These are phyloP conservation scores for Citrus maxima DNA, from an alignment of 345 rosid species.

Conservation along the genomic window DNA sequence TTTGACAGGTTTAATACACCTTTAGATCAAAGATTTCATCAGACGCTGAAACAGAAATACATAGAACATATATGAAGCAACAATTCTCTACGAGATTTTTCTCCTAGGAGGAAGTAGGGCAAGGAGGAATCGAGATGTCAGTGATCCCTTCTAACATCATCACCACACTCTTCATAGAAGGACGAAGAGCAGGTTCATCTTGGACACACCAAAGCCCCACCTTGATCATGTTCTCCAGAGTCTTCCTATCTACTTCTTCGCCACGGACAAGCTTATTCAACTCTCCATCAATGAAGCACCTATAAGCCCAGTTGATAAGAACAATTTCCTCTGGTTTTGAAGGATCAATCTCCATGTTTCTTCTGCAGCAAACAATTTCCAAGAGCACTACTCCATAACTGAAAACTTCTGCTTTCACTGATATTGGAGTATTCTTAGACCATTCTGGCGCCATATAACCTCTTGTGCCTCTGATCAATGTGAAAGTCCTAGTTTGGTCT, in stretches of 20 bases:
- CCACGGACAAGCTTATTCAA: neutral
- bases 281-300: constrained; percentile 1
- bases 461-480: neutral
- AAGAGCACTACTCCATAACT: constrained; percentile 23
- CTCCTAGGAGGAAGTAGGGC: neutral
- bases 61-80: neutral
- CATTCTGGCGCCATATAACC: constrained; percentile 20
- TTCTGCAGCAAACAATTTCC: constrained; percentile 24
- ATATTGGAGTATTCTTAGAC: constrained; percentile 11
- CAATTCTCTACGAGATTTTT: too few species aligned
- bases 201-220: constrained; percentile 1
- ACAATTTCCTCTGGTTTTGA: constrained; percentile 1
- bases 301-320: constrained; percentile 4
- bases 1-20: too few species aligned
- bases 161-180: constrained; percentile 1
- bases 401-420: constrained; percentile 24
- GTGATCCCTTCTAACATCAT: constrained; percentile 10
- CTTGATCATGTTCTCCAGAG: neutral
- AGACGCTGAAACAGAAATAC: neutral
- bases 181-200: constrained; percentile 6
- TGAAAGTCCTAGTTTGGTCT: constrained; percentile 3
- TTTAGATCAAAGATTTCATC: too few species aligned
- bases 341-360: constrained; percentile 3
- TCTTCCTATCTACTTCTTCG: neutral
- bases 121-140: constrained; percentile 4